A percentile compares a stretch with the other conserved stretches of the same genome.
phyloP scores from a whole-genome alignment of 306 rosid species.

The Pyrus bretschneideri region DNA sequence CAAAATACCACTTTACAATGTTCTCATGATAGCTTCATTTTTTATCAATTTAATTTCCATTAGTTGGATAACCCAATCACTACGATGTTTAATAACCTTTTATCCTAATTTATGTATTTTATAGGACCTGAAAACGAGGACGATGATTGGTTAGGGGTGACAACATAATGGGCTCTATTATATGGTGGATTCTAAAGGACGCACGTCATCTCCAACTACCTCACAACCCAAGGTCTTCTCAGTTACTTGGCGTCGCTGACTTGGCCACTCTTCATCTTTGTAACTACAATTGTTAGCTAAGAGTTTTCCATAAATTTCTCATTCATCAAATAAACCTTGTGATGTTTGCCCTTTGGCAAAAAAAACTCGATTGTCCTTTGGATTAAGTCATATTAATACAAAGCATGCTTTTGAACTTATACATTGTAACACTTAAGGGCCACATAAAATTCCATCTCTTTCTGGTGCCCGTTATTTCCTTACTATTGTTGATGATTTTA shows the following conservation, averaged over 20 bases:
- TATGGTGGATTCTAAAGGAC: not conserved
- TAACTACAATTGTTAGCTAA: not conserved
- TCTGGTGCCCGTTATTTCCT: not conserved
- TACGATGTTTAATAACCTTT: not conserved
- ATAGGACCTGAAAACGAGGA: not conserved
- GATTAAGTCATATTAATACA: not conserved
- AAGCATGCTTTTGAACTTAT: not conserved
- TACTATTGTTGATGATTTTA: constrained; percentile 7
- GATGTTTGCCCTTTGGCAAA: not conserved
- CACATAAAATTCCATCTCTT: not conserved
- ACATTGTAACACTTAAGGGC: constrained; percentile 4
- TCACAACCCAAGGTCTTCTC: not conserved
- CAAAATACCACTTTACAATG: not conserved
- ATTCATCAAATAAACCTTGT: not conserved
- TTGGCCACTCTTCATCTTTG: not conserved
- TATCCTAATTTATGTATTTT: not conserved
- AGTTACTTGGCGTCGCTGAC: not conserved
- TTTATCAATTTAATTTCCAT: not conserved
- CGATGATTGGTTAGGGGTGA: not conserved
- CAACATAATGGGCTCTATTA: not conserved
- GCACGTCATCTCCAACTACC: not conserved
- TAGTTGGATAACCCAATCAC: not conserved
- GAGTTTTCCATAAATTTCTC: not conserved
- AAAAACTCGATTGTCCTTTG: not conserved
- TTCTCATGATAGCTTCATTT: not conserved